These are phyloP conservation scores for Fusarium brevicatenulatum DNA, from an alignment of 2,329 filamentous ascomycete genomes.

Conservation along the genomic window DNA sequence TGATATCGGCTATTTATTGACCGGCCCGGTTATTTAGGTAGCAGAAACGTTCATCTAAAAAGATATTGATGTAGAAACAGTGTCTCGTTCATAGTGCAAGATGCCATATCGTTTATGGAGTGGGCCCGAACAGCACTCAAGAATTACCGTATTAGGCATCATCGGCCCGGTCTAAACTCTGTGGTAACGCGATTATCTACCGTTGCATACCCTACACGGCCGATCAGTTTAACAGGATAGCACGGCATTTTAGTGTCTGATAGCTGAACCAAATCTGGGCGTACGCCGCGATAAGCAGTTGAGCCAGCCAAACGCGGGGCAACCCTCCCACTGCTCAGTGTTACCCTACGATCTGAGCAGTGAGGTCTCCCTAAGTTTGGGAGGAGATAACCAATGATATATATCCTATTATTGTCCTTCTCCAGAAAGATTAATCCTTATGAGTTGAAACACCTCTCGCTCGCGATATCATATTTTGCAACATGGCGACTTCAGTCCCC, in stretches of 20 bases:
- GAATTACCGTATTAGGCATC: background rate
- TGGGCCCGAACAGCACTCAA: background rate
- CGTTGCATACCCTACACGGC: no score
- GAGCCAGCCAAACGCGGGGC: background rate
- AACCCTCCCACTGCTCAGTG: background rate
- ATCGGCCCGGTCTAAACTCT: background rate
- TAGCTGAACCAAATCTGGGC: background rate
- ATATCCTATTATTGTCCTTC: no score
- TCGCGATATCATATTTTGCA: accelerated
- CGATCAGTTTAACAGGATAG: no score
- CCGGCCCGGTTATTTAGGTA: background rate
- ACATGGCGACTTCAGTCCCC: background rate
- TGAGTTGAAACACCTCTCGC: accelerated
- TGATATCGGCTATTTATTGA: background rate
- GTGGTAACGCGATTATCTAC: no score
- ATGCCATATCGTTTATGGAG: no score
- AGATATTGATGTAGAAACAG: background rate
- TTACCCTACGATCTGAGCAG: background rate
- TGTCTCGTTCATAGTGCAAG: no score
- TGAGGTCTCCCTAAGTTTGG: no score
- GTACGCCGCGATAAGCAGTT: background rate
- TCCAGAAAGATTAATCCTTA: background rate
- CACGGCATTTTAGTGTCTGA: no score
- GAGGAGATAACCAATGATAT: background rate
- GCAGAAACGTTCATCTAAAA: accelerated